Evolutionary conservation across 1,139 yeast genomes (phyloP), one percentile per base, ranked within the genome.

Genomic region (Hanseniaspora sp.): DNA sequence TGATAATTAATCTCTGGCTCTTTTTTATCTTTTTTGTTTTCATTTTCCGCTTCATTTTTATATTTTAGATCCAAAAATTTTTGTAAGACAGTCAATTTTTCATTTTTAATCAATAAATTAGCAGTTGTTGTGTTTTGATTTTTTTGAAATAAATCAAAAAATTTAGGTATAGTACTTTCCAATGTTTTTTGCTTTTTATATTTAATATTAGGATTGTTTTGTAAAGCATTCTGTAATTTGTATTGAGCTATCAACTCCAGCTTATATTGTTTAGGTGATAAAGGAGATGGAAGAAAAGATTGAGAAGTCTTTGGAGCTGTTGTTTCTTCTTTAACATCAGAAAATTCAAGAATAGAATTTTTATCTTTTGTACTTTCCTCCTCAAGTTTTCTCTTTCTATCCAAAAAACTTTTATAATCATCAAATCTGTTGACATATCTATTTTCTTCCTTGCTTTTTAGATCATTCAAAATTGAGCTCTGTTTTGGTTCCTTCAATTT

Each of bases 401-500:
- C 43, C 2, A 49, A 33, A 44, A 49, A 49, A 17, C 44, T 43
- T 18, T 44, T 49, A 11, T 49, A 49, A 11, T 43, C 41, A 37
- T 49, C 43, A 30, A 43, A 49, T 43, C 53, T 43, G 15, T 49
- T 43, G 7, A 37, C 43, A 31, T 49, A 49, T 43, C 48, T 43
- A 9, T 37, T 37, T 30, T 49, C 48, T 31, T 49, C 48, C 18
- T 49, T 49, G 7, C 33, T 17, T 29, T 42, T 43, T 48, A 49
- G 35, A 23, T 49, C 53, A 23, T 49, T 49, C 40, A 69, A 63
- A 12, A 70, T 67, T 1, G 72, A 66, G 3, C 63, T 61, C 41
- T 66, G 67, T 33, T 63, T 59, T 30, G 68, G 63, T 48, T 63
- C 69, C 55, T 61, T 60, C 2, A 60, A 57, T 13, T 65, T 64